These are phyloP conservation scores for Monascus ruber DNA, from an alignment of 2,329 filamentous ascomycete genomes.

Conservation along the genomic window DNA sequence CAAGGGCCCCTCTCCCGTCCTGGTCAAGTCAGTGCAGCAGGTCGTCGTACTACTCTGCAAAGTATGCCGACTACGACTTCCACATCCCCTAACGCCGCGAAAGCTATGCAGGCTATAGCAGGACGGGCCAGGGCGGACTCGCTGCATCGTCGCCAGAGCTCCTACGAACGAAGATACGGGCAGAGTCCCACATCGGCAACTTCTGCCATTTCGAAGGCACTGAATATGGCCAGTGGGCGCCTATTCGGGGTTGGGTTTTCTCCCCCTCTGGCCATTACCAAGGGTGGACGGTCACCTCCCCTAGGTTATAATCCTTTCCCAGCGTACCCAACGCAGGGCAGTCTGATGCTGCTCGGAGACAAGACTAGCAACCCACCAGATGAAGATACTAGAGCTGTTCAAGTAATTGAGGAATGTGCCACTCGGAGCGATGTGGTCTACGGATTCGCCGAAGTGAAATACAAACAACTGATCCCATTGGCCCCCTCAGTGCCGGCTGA, in stretches of 20 bases:
- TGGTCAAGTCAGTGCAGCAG: conserved; percentile 51
- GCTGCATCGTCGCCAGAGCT: conserved; percentile 60
- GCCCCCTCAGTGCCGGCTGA: conserved; percentile 53
- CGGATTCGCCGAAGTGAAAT: conserved; percentile 96
- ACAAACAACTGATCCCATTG: conserved; percentile 86
- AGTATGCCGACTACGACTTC: conserved; percentile 57
- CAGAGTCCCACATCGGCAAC: conserved; percentile 65
- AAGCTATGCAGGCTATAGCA: conserved; percentile 62
- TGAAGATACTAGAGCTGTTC: conserved; percentile 67
- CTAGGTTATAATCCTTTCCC: conserved; percentile 59
- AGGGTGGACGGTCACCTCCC: conserved; percentile 36
- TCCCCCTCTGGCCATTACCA: conserved; percentile 35
- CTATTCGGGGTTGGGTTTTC: conserved; percentile 41
- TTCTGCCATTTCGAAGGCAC: conserved; percentile 85
- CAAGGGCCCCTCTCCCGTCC: conserved; percentile 40
- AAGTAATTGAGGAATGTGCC: conserved; percentile 80
- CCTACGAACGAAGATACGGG: conserved; percentile 71
- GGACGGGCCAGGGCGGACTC: conserved; percentile 51
- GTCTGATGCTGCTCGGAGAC: conserved; percentile 52
- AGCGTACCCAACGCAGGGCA: conserved; percentile 63
- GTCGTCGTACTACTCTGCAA: conserved; percentile 68
- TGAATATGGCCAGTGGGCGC: conserved; percentile 75
- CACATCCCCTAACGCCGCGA: conserved; percentile 56
- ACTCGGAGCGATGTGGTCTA: conserved; percentile 93
- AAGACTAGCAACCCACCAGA: conserved; percentile 53